Evolutionary conservation across 495 filamentous ascomycete genomes (phyloP).

Genomic region (Penicillium desertorum): DNA sequence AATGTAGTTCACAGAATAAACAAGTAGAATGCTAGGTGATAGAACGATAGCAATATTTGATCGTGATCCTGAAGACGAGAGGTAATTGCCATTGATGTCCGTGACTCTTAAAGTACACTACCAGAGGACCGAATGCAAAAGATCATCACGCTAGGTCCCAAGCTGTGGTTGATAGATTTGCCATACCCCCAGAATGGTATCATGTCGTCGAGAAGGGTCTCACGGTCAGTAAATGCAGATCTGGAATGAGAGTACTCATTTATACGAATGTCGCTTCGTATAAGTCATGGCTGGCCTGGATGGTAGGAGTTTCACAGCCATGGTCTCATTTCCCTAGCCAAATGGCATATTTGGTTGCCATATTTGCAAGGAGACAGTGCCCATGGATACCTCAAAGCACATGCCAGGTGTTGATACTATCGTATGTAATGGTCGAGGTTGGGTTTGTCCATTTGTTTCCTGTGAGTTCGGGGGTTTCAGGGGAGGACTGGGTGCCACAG

Average conservation of each 20-base stretch:
- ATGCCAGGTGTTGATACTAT: background rate
- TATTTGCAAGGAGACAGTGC: background rate
- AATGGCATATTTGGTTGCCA: background rate
- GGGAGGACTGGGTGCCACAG: background rate
- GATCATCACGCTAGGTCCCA: background rate
- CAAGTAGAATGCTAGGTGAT: background rate
- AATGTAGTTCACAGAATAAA: background rate
- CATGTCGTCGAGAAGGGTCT: background rate
- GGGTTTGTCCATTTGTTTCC: background rate
- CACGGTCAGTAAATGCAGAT: background rate
- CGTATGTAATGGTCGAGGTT: background rate
- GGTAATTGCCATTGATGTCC: background rate
- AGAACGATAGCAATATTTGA: background rate
- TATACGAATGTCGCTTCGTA: background rate
- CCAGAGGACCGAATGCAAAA: background rate
- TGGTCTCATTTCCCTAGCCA: background rate
- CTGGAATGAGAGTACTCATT: background rate
- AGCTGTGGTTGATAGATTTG: background rate
- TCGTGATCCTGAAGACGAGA: background rate
- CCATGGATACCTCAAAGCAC: background rate
- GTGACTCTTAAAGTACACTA: background rate
- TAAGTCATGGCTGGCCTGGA: background rate
- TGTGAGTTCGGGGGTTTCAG: too few relatives aligned
- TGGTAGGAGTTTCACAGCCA: background rate
- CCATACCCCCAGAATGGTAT: background rate